Percentiles rank a stretch among this genome's conserved stretches.
Evolutionary conservation across 148 eudicot genomes (phyloP).

Genomic region (Rhododendron ferrugineum): DNA sequence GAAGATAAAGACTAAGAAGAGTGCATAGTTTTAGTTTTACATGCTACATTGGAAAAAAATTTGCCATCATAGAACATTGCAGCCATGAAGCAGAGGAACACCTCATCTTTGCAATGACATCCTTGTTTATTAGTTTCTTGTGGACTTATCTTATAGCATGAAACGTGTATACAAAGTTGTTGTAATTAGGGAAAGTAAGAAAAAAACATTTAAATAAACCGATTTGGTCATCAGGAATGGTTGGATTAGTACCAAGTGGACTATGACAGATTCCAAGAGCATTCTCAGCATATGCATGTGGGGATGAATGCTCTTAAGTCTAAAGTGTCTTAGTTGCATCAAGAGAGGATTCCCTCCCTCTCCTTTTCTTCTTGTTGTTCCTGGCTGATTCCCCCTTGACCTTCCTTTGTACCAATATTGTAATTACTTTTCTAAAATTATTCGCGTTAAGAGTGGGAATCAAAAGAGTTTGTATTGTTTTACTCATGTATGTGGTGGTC

Average conservation of each 20-base stretch:
- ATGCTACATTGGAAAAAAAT: background rate
- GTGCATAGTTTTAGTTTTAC: background rate
- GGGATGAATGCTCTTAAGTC: no score
- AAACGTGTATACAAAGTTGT: background rate
- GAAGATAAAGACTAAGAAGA: background rate
- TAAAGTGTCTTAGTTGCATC: no score
- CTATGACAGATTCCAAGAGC: background rate
- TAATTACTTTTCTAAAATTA: background rate
- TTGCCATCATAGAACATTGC: background rate
- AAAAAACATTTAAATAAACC: background rate
- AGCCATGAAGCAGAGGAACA: background rate
- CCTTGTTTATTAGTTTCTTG: background rate
- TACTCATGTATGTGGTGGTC: background rate
- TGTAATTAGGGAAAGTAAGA: background rate
- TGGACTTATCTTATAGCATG: background rate
- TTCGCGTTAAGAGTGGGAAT: background rate
- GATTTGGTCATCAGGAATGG: background rate
- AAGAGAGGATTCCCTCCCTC: no score
- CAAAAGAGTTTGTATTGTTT: background rate
- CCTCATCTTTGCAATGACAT: background rate
- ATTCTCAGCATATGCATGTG: background rate
- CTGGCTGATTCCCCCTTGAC: background rate
- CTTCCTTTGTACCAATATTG: background rate
- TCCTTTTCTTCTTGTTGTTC: no score
- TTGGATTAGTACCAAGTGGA: background rate